Evolutionary conservation across 2,329 filamentous ascomycete genomes (phyloP).

Genomic region (Venturia effusa): DNA sequence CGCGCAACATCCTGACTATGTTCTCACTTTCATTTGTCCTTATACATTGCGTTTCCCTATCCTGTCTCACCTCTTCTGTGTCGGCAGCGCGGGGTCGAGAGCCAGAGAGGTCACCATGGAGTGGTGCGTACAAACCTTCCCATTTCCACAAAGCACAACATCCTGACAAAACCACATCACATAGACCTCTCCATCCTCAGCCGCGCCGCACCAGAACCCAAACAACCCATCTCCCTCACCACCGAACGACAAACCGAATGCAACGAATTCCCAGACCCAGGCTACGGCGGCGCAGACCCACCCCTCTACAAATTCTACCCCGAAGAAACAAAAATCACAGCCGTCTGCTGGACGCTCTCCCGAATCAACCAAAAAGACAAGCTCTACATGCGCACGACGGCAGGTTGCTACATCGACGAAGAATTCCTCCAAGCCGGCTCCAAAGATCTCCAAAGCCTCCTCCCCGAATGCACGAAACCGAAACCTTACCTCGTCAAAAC

Average conservation of each 20-base stretch:
- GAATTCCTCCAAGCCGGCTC: neutral
- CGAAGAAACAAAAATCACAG: neutral
- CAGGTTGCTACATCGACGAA: conserved; percentile 9
- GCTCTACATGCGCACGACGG: conserved; percentile 1
- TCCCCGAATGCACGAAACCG: neutral
- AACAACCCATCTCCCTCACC: neutral
- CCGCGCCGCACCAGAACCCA: neutral
- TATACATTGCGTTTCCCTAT: neutral
- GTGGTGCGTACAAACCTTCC: neutral
- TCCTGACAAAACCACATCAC: neutral
- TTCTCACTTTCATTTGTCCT: neutral
- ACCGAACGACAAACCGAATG: conserved; percentile 3
- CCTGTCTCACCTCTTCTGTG: neutral
- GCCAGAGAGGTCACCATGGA: neutral
- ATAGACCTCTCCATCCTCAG: neutral
- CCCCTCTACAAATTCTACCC: conserved; percentile 3
- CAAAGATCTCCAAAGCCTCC: neutral
- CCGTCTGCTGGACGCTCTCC: neutral
- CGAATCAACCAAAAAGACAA: neutral
- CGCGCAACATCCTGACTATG: neutral
- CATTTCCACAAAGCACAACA: neutral
- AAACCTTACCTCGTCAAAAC: neutral
- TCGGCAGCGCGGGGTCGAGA: neutral
- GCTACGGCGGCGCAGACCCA: conserved; percentile 3
- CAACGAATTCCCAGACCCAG: conserved; percentile 9